Percentiles rank a stretch among this genome's conserved stretches.
These are phyloP conservation scores for Exophiala sp. DNA, from an alignment of 2,329 filamentous ascomycete species.

Conservation along the genomic window DNA sequence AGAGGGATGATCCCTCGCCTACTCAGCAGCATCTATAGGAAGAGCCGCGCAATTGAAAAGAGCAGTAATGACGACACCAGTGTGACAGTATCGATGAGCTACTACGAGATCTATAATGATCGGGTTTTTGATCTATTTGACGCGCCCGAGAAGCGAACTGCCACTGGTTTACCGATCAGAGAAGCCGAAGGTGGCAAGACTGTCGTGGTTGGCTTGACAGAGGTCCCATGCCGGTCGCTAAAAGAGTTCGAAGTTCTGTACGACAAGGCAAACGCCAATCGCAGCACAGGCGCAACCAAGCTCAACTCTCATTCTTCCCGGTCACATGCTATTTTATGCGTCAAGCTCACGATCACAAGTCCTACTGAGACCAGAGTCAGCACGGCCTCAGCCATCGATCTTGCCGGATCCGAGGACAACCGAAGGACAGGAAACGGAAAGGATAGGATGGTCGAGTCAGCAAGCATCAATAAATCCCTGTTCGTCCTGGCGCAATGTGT, in stretches of 20 bases:
- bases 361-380: slow-evolving; percentile 65
- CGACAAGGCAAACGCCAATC: slow-evolving; percentile 84
- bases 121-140: slow-evolving; percentile 90
- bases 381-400: slow-evolving; percentile 86
- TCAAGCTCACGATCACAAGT: slow-evolving; percentile 75
- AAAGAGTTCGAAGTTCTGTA: slow-evolving; percentile 89
- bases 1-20: slow-evolving; percentile 81
- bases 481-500: slow-evolving; percentile 94
- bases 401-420: slow-evolving; percentile 94
- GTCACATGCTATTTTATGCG: slow-evolving; percentile 83
- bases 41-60: slow-evolving; percentile 77
- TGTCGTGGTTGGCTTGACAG: slow-evolving; percentile 76
- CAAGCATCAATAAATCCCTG: slow-evolving; percentile 94
- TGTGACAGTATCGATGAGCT: slow-evolving; percentile 72
- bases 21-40: slow-evolving; percentile 76
- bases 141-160: slow-evolving; percentile 75
- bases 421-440: slow-evolving; percentile 88
- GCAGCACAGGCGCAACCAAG: slow-evolving; percentile 81
- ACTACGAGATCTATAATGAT: slow-evolving; percentile 97
- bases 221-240: slow-evolving; percentile 72
- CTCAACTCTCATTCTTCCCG: slow-evolving; percentile 86
- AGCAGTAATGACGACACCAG: slow-evolving; percentile 64
- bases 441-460: slow-evolving; percentile 86
- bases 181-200: slow-evolving; percentile 77
- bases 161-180: slow-evolving; percentile 71